Base-by-base conservation (phyloP, 805 yeast species). In the Candida silvicultrix region DNA sequence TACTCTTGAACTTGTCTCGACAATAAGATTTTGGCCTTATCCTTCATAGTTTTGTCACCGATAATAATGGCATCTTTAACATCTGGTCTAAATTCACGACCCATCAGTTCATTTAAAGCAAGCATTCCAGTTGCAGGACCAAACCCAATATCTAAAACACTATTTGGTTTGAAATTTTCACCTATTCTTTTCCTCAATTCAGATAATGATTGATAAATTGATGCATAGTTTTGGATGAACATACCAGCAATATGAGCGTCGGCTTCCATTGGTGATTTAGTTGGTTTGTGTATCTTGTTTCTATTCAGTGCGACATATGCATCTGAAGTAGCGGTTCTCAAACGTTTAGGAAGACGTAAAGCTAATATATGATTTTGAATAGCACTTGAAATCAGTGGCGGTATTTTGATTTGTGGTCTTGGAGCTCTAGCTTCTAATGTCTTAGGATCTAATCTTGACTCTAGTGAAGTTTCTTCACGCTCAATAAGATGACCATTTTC, bases 101-200 rank as follows among this genome's bases (percentile, higher is more conserved):
- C 89, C 80, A 88, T 78, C 1, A 90, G 56, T 56, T 89, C 96
- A 58, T 90, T 88, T 44, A 89, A 68, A 0, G 95, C 98, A 15
- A 90, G 66, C 70, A 94, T 80, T 2, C 97, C 97, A 0, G 95
- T 83, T 2, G 89, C 92, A 1, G 99, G 98, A 0, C 99, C 98
- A 59, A 75, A 81, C 0, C 96, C 92, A 14, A 88, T 77, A 57
- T 88, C 95, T 42, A 94, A 69, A 0, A 94, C 77, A 5, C 77
- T 69, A 25, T 73, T 58, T 0, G 97, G 97, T 20, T 63, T 63
- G 67, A 89, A 86, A 7, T 59, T 65, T 0, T 81, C 84, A 19
- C 73, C 62, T 23, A 6, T 23, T 37, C 90, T 69, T 39, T 71
- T 70, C 52, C 77, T 71, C 32, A 89, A 65, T 54, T 92, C 98